These are phyloP conservation scores for Angophora floribunda DNA, from an alignment of 345 rosid genomes.

Conservation along the genomic window DNA sequence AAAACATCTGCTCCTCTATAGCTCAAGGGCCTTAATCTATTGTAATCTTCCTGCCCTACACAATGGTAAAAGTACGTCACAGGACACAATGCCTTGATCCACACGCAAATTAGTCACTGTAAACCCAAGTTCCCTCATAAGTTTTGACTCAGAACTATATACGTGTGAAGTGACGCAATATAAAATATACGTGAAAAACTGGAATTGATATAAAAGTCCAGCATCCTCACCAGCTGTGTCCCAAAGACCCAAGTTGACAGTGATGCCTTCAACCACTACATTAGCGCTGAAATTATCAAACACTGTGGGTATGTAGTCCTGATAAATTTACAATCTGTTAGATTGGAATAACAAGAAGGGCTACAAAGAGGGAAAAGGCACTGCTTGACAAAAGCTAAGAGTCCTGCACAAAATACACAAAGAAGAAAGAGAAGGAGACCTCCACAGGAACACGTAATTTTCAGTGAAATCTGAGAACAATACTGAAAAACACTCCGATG, in stretches of 20 bases:
- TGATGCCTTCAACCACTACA: conserved; percentile 84
- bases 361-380: background rate
- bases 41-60: conserved; percentile 94
- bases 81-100: background rate
- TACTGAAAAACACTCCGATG: background rate
- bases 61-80: background rate
- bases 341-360: background rate
- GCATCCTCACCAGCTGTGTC: conserved; percentile 76
- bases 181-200: background rate
- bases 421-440: background rate
- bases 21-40: conserved; percentile 94
- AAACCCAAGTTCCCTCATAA: background rate
- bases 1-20: conserved; percentile 97
- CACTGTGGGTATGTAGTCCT: conserved; percentile 97
- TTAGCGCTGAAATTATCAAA: conserved; percentile 98
- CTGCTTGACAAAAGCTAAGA: background rate
- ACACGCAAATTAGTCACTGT: background rate
- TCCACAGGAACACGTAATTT: background rate
- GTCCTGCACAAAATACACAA: background rate
- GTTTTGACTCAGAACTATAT: background rate
- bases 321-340: conserved; percentile 1
- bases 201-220: background rate
- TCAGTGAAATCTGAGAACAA: background rate
- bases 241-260: conserved; percentile 96
- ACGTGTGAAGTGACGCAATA: background rate